Evolutionary conservation across 495 filamentous ascomycete species (phyloP), one percentile per base, ranked within the genome.

Genomic region (Hyaloscypha bicolor): DNA sequence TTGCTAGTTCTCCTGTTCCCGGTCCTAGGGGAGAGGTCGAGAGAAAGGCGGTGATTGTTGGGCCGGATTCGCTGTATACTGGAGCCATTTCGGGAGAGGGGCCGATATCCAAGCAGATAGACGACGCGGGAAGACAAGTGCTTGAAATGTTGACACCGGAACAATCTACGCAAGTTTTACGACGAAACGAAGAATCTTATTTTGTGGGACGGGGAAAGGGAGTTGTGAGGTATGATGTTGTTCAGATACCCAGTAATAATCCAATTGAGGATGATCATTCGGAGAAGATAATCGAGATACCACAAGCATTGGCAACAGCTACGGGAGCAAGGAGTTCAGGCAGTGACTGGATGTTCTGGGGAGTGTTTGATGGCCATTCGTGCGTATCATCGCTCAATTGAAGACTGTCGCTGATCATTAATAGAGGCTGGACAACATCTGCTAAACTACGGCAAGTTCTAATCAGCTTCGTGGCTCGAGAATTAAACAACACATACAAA

Each of bases 291-390:
- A 91, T 98, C 51, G 93, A 99, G 78, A 85, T 97, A 14, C 88
- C 91, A 3, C 77, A 85, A 31, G 81, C 76, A 61, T 63, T 55
- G 68, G 69, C 39, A 68, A 76, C 32, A 67, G 81, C 33, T 75
- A 79, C 37, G 80, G 83, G 68, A 84, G 83, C 37, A 76, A 80
- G 6, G 59, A 66, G 60, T 32, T 61, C 80, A n/a, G 87, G 79
- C 55, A 93, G 85, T 66, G 95, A 99, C 74, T 99, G 95, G 95
- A 98, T 97, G 93, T 99, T 99, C 76, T 99, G 96, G 96, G 94
- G 93, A 48, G 93, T 99, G 14, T 99, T 97, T 78, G 95, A 99
- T 75, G 95, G 95, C 1, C 95, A 99, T 78, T 91, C 91, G 93
- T 94, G 78, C 76, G 85, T 84, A 64, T 35, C 6, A 9, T 33